A percentile compares a stretch with the other conserved stretches of the same genome.
These are phyloP conservation scores for Phytophthora brassicae DNA, from an alignment of 352 stramenopile species.

Conservation along the genomic window DNA sequence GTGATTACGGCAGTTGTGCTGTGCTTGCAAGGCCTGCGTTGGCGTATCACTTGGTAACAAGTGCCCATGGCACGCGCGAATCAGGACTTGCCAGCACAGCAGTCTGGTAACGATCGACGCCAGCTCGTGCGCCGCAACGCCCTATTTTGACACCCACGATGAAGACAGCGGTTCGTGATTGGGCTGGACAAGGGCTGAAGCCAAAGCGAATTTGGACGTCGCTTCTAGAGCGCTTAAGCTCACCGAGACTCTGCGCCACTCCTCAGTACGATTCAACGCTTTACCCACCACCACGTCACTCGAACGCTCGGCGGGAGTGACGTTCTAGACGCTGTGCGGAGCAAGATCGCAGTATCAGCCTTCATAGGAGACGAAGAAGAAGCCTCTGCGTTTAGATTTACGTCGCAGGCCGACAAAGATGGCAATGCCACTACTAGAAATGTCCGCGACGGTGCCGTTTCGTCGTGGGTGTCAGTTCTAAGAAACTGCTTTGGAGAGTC, in stretches of 20 bases:
- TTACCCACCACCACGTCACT: slow-evolving; percentile 8
- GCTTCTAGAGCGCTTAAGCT: slow-evolving; percentile 6
- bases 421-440: slow-evolving; percentile 3
- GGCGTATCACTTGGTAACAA: too few species aligned
- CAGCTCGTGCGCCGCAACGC: background rate
- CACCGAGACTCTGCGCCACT: background rate
- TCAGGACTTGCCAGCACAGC: slow-evolving; percentile 9
- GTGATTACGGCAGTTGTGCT: too few species aligned
- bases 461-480: slow-evolving; percentile 11
- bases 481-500: slow-evolving; percentile 6
- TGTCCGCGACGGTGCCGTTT: slow-evolving; percentile 10
- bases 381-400: slow-evolving; percentile 12
- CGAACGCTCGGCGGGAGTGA: slow-evolving; percentile 10
- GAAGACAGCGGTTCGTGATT: slow-evolving; percentile 7
- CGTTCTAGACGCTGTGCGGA: background rate
- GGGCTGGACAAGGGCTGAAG: slow-evolving; percentile 9
- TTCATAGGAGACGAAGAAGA: slow-evolving; percentile 20
- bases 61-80: slow-evolving; percentile 10
- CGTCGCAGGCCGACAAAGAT: background rate
- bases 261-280: background rate
- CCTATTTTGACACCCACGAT: slow-evolving; percentile 15
- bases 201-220: slow-evolving; percentile 16
- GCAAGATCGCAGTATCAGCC: background rate
- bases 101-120: slow-evolving; percentile 5
- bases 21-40: too few species aligned